A percentile compares a stretch with the other conserved stretches of the same genome.
Conservation (phyloP, 78 protist species). For the Anaeramoeba flamelloides region DNA sequence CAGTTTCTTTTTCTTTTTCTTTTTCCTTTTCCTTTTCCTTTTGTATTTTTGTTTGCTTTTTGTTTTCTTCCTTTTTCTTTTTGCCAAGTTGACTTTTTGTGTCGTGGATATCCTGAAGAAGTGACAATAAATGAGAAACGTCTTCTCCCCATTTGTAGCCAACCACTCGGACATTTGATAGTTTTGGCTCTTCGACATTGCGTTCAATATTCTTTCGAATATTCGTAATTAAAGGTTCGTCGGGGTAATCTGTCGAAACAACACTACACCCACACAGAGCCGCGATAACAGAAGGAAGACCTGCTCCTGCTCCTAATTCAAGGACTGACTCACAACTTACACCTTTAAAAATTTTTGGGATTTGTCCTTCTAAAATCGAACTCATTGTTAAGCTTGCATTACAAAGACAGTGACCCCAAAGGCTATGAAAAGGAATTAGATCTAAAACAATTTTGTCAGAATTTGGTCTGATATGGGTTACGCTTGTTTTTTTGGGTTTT, state of each 20-base stretch:
- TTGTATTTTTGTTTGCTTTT: too few relatives aligned
- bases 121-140: too few relatives aligned
- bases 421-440: background rate
- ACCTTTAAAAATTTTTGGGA: background rate
- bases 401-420: slow-evolving; percentile 5
- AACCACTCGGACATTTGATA: background rate
- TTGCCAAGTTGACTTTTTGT: too few relatives aligned
- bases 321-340: slow-evolving; percentile 9
- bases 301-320: slow-evolving; percentile 26
- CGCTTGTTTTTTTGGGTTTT: too few relatives aligned
- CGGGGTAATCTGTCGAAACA: slow-evolving; percentile 16
- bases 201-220: background rate
- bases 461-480: too few relatives aligned
- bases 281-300: slow-evolving; percentile 14
- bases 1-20: background rate
- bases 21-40: too few relatives aligned
- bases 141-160: background rate
- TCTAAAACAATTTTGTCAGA: background rate
- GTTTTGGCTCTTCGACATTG: background rate
- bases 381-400: background rate
- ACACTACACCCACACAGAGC: background rate
- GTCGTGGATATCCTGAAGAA: too few relatives aligned
- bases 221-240: slow-evolving; percentile 2
- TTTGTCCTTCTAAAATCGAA: background rate
- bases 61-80: too few relatives aligned